Base-by-base conservation (phyloP, 495 filamentous ascomycete genomes). In the Talaromyces wortmannii region DNA sequence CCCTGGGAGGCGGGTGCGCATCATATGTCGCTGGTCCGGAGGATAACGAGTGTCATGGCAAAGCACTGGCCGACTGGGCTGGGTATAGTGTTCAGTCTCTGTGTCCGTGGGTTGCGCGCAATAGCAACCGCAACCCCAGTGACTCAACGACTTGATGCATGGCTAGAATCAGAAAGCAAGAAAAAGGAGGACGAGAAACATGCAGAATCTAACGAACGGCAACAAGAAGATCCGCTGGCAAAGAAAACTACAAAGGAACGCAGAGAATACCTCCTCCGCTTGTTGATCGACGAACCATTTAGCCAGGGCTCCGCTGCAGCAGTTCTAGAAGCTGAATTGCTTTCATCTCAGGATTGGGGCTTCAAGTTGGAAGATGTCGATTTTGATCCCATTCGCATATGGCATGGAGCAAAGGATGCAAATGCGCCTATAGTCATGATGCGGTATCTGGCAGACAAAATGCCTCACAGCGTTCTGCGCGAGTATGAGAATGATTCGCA, bases 351-450 rank as follows among this genome's bases (percentile, higher is more conserved):
- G 6, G 45, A 63, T 40, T 75, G 70, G 65, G 68, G 67, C 0
- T 73, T 73, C 51, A 33, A 59, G 13, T 61, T 75, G 4, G 53
- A 66, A 33, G 64, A 71, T 44, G 62, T 73, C 7, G 51, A 58
- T 12, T 61, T 59, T 36, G 52, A 63, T 32, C 53, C 49, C n/a
- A 55, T 72, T 4, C 60, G 51, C 16, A 50, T 75, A 5, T 75
- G 73, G 71, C 67, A 71, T 61, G 73, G 65, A 2, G 55, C 51
- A 6, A 52, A 61, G 1, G 68, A 73, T 57, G 55, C 31, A 18
- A 65, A 67, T 52, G 49, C 64, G 13, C 67, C 69, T 4, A 55
- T 73, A 10, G 31, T 31, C 3, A 61, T 63, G 59, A 57, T 53
- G 7, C 55, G 56, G 29, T 61, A 56, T 40, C 57, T 62, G 56